Percentiles rank a stretch among this genome's conserved stretches.
phyloP scores from a whole-genome alignment of 345 rosid species.

The Rhizophora mangle region DNA sequence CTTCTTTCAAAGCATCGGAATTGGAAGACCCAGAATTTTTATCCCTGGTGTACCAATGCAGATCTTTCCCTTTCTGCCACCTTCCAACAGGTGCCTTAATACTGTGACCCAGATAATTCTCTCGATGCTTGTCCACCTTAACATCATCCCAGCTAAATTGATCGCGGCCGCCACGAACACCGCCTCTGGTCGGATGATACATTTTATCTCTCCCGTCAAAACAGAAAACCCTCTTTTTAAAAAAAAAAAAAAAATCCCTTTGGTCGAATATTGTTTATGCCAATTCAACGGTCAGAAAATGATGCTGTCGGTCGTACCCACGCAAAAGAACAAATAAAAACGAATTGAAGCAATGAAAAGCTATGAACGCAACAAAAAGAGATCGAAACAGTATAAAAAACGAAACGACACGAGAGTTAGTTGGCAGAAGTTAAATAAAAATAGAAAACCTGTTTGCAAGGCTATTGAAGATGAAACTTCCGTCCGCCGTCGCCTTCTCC shows the following conservation, averaged over 20 bases:
- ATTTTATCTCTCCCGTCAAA: conserved; percentile 22
- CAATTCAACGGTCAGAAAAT: too few species aligned
- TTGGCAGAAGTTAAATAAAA: neutral
- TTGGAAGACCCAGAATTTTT: conserved; percentile 45
- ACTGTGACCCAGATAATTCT: conserved; percentile 94
- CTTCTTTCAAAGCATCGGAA: conserved; percentile 72
- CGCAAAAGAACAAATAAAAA: too few species aligned
- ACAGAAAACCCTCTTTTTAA: neutral
- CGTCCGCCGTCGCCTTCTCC: too few species aligned
- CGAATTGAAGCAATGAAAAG: neutral
- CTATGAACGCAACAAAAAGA: neutral
- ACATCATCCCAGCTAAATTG: conserved; percentile 95
- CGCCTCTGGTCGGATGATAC: conserved; percentile 99
- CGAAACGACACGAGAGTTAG: too few species aligned
- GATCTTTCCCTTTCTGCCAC: conserved; percentile 99
- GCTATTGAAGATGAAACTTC: too few species aligned
- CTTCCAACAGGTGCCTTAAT: conserved; percentile 94
- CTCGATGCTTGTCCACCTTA: conserved; percentile 83
- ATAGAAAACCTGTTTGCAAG: too few species aligned
- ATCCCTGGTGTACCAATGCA: conserved; percentile 84
- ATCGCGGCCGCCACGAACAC: conserved; percentile 99
- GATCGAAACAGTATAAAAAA: neutral
- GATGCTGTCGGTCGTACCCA: too few species aligned
- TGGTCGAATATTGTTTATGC: too few species aligned
- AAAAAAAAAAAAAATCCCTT: too few species aligned